Base-by-base conservation (phyloP, 2,329 filamentous ascomycete genomes). In the Exophiala oligosperma region DNA sequence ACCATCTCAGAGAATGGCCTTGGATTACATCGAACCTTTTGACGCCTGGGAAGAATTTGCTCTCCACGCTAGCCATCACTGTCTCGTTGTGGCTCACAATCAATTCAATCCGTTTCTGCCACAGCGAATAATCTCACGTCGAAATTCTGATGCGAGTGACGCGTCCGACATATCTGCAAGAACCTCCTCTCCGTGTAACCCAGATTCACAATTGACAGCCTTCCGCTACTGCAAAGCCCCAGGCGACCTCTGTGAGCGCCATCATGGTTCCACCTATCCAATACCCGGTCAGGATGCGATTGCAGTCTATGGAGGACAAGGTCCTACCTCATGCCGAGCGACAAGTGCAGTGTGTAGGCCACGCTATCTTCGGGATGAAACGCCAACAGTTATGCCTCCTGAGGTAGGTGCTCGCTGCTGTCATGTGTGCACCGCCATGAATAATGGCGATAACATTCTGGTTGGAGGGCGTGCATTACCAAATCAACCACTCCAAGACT, bases 1-100 rank as follows among this genome's bases (percentile, higher is more conserved):
- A 3, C 68, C 80, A 1, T 73, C 79, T 1, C 81, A 91, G 61
- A 83, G 90, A 61, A 75, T 71, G 41, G 75, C 74, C 8, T 74
- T 97, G 9, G 88, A 96, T 65, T 69, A 76, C 0, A 73, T 92
- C n/a, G 92, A 97, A 68, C 85, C 88, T 1, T 97, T 97, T 70
- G 93, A 97, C 71, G 92, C 97, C 72, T 96, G 91, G 60, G 92
- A 97, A 73, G 93, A 97, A 68, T 92, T 97, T 70, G 86, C 88
- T 2, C 78, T 96, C 0, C 96, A 95, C 72, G 85, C 84, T 1
- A 86, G 86, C 35, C 92, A 97, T 73, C 96, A 96, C 72, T 89
- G 92, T 66, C 75, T 97, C 11, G 49, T 62, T 12, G 60, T 65
- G 14, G 64, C 64, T 12, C 64, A 64, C 24, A 67, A 61, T 38